Percentiles rank a stretch among this genome's conserved stretches.
phyloP scores from a whole-genome alignment of 1,284 basidiomycete genomes.

The Veloboletus limbatus region DNA sequence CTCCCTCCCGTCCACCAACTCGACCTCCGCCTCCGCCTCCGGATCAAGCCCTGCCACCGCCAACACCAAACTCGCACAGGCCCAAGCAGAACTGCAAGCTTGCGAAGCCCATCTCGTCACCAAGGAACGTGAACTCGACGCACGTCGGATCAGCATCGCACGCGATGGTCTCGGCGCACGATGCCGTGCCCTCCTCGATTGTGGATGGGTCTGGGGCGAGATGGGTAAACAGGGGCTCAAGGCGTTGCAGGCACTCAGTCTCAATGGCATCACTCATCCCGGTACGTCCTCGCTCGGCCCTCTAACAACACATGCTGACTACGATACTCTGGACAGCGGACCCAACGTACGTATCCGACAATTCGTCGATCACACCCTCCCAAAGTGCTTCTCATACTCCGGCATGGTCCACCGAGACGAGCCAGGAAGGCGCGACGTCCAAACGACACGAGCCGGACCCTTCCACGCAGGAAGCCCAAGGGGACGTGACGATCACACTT shows the following conservation, averaged over 20 bases:
- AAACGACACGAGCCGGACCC: conserved; percentile 1
- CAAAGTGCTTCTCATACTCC: conserved; percentile 60
- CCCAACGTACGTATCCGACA: conserved; percentile 37
- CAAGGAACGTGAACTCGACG: conserved; percentile 63
- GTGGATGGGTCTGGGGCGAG: conserved; percentile 64
- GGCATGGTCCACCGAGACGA: conserved; percentile 12
- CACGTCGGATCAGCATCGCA: conserved; percentile 48
- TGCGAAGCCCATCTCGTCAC: conserved; percentile 68
- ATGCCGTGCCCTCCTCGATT: conserved; percentile 62
- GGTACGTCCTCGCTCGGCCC: background rate
- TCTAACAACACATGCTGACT: too few species aligned
- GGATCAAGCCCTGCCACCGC: conserved; percentile 14
- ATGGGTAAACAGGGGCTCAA: conserved; percentile 56
- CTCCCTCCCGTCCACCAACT: conserved; percentile 35
- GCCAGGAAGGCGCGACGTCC: conserved; percentile 7
- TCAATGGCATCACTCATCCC: background rate
- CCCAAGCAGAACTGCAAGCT: conserved; percentile 72
- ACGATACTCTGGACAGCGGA: background rate
- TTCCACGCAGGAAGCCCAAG: background rate
- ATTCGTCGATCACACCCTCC: conserved; percentile 57
- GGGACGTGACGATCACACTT: conserved; percentile 34
- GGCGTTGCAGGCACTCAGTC: conserved; percentile 35
- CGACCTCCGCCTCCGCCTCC: conserved; percentile 17
- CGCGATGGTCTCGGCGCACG: conserved; percentile 59
- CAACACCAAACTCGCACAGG: conserved; percentile 54